A percentile compares a stretch with the other conserved stretches of the same genome.
Conservation (phyloP, 106 monocot genomes). For the Agapanthus africanus region DNA sequence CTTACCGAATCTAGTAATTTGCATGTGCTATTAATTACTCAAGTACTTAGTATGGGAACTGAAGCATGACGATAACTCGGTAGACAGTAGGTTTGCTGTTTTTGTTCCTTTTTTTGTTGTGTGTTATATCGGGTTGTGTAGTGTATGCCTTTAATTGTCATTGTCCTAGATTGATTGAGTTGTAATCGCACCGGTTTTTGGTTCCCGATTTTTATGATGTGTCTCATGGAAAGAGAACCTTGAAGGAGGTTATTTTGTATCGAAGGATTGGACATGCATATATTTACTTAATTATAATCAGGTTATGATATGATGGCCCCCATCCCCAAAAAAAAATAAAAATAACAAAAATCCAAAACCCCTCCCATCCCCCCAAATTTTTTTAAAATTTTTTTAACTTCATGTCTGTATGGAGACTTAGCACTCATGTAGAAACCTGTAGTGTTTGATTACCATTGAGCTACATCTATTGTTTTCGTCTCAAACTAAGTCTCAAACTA, state of each 20-base stretch:
- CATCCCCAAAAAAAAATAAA: no score
- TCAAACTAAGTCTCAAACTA: no score
- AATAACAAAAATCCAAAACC: no score
- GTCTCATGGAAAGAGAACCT: background rate
- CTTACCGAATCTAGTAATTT: background rate
- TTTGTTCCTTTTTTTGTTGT: background rate
- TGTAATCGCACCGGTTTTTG: background rate
- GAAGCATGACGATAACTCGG: background rate
- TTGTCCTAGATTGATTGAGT: background rate
- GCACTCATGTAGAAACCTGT: no score
- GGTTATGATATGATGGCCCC: background rate
- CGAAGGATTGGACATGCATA: background rate
- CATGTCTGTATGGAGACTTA: background rate
- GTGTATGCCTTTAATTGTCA: no score
- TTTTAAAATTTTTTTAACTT: background rate
- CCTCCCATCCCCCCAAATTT: no score
- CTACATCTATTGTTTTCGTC: no score
- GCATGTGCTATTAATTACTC: background rate
- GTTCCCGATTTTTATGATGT: background rate
- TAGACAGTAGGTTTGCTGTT: no score
- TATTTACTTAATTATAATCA: background rate
- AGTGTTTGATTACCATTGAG: no score
- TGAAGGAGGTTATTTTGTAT: background rate
- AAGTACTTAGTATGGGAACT: background rate
- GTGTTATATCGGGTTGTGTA: background rate